These are phyloP conservation scores for Fagopyrum homotropicum DNA, from an alignment of 148 eudicot genomes.

Conservation along the genomic window DNA sequence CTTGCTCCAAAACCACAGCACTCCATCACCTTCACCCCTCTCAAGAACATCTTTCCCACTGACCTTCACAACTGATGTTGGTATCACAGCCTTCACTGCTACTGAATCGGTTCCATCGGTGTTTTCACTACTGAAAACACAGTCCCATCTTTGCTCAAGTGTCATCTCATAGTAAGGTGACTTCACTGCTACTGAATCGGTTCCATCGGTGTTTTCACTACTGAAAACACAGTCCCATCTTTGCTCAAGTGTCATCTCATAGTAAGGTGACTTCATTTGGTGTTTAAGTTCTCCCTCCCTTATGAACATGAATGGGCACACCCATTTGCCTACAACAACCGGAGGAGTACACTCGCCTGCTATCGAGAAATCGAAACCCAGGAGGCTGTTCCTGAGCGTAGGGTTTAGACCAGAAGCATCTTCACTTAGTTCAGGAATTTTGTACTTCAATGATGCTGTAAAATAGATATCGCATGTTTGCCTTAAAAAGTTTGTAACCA, in stretches of 20 bases:
- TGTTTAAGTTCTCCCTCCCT: constrained; percentile 14
- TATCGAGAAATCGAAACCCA: constrained; percentile 31
- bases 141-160: constrained; percentile 30
- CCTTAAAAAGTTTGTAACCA: constrained; percentile 42
- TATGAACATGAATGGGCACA: constrained; percentile 31
- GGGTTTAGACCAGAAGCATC: constrained; percentile 45
- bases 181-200: constrained; percentile 15
- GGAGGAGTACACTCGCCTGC: constrained; percentile 13
- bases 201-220: constrained; percentile 11
- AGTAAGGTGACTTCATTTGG: constrained; percentile 21
- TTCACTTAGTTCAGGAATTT: background rate
- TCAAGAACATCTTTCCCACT: constrained; percentile 22
- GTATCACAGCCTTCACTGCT: constrained; percentile 18
- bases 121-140: constrained; percentile 22
- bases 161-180: too few relatives aligned
- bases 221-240: constrained; percentile 26
- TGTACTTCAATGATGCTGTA: constrained; percentile 10
- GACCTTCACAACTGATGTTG: constrained; percentile 17
- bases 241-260: constrained; percentile 30
- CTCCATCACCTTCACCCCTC: constrained; percentile 18
- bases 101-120: constrained; percentile 5
- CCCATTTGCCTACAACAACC: constrained; percentile 28
- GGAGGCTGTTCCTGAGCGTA: constrained; percentile 37
- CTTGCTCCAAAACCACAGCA: constrained; percentile 24
- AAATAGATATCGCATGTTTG: constrained; percentile 24